A percentile compares a stretch with the other conserved stretches of the same genome.
phyloP scores from a whole-genome alignment of 2,329 filamentous ascomycete species.

The Botryotinia globosa region DNA sequence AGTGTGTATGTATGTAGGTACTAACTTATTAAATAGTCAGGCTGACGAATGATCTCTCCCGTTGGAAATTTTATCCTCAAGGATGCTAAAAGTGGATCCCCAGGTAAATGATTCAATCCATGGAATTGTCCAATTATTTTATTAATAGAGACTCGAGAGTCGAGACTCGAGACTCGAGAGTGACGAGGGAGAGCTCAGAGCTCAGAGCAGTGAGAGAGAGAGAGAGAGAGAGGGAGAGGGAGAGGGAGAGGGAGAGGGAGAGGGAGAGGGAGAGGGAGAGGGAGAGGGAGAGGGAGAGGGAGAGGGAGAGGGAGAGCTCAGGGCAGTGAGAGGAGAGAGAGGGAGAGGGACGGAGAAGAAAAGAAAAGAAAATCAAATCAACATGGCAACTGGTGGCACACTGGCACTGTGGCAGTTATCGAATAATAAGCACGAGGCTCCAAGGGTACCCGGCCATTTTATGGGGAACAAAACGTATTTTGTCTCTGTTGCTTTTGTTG shows the following conservation, averaged over 20 bases:
- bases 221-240: not conserved
- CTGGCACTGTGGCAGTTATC: conserved; percentile 6
- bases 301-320: not conserved
- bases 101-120: not conserved
- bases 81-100: not conserved
- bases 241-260: not conserved
- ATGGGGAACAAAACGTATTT: not conserved
- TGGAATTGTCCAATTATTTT: conserved; percentile 14
- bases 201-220: too few relatives aligned
- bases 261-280: not conserved
- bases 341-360: not conserved
- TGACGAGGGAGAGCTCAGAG: not conserved
- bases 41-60: conserved; percentile 15
- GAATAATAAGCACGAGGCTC: conserved; percentile 13
- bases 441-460: not conserved
- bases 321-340: not conserved
- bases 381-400: not conserved
- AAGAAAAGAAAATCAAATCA: conserved; percentile 15
- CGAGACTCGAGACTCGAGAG: too few relatives aligned
- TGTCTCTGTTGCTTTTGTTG: not conserved
- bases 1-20: too few relatives aligned
- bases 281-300: not conserved
- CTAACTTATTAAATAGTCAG: too few relatives aligned
- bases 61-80: not conserved
- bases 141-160: too few relatives aligned